Base-by-base conservation (phyloP, 441 rosid species). In the Melastoma candidum region DNA sequence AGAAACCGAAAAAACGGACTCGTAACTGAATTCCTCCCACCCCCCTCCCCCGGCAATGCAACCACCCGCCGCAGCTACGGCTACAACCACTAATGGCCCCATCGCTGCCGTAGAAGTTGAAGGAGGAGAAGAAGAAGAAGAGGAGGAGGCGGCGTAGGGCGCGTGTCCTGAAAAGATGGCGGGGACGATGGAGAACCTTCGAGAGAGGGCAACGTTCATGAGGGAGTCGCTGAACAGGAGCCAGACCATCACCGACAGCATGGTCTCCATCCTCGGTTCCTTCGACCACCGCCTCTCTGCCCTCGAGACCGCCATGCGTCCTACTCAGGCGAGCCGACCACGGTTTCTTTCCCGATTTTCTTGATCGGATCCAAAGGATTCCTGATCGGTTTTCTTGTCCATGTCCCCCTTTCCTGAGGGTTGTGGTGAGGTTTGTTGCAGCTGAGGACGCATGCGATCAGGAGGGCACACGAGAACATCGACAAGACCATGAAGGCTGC, bases 261-360 rank as follows among this genome's bases (percentile, higher is more conserved):
- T 92, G 95, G 97, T 88, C 63, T 62, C 85, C 60, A 88, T 88
- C 71, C 92, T 92, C 58, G 94, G 97, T 27, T 92, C 98, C 53
- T 92, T 88, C 70, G 97, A 92, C 54, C 82, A 81, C 73, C 97
- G 98, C 27, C 98, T 92, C 78, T 88, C 98, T 25, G 85, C 94
- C 58, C 92, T 92, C 26, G 97, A 92, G 57, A 92, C 98, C 59
- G 98, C 97, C 72, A 80, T 92, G 98, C 94, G 97, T 8, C 95
- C 98, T 10, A 84, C 98, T 50, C 98, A 92, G 94, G 44, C 17
- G 3, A 50, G 4, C 22, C 41, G 25, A 29, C 32, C 46, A 17
- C 22, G 17, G 46, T 22, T 43, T 26, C 12, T 27, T 12, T 57
- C 17, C 51, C 2, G 0, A 12, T 14, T 12, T 11, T 47, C 26